Evolutionary conservation across 805 yeast genomes (phyloP).

Genomic region (Myxozyma sirexii): DNA sequence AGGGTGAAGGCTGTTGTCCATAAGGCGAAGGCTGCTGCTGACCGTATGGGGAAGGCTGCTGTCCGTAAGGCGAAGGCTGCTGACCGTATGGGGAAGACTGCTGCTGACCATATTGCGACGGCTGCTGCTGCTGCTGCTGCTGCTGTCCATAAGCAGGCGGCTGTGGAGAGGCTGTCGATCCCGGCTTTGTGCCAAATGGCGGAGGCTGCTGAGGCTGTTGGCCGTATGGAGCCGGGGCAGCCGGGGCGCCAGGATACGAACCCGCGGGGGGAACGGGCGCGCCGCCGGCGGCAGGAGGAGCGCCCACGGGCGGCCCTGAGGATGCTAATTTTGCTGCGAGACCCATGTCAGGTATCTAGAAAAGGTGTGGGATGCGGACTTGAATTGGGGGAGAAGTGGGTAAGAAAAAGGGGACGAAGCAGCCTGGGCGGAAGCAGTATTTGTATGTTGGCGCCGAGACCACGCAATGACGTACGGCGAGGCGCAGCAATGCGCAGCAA

Average conservation of each 20-base stretch:
- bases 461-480: background rate
- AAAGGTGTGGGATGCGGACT: background rate
- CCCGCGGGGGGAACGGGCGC: constrained; percentile 9
- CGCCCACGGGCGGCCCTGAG: constrained; percentile 8
- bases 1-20: constrained; percentile 12
- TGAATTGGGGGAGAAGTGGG: background rate
- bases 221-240: constrained; percentile 17
- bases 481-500: constrained; percentile 4
- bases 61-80: constrained; percentile 22
- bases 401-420: background rate
- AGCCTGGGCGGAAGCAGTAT: background rate
- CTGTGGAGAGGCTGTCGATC: constrained; percentile 23
- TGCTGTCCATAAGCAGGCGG: constrained; percentile 23
- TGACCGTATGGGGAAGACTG: constrained; percentile 24
- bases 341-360: constrained; percentile 35
- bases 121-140: background rate
- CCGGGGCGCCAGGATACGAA: constrained; percentile 22
- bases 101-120: constrained; percentile 20
- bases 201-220: constrained; percentile 7
- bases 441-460: no score
- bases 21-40: constrained; percentile 21
- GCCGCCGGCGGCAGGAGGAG: constrained; percentile 1
- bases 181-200: constrained; percentile 10
- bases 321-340: constrained; percentile 40
- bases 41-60: constrained; percentile 24